Percentiles rank a stretch among this genome's conserved stretches.
Evolutionary conservation across 345 rosid species (phyloP).

Genomic region (Ceriops decandra): DNA sequence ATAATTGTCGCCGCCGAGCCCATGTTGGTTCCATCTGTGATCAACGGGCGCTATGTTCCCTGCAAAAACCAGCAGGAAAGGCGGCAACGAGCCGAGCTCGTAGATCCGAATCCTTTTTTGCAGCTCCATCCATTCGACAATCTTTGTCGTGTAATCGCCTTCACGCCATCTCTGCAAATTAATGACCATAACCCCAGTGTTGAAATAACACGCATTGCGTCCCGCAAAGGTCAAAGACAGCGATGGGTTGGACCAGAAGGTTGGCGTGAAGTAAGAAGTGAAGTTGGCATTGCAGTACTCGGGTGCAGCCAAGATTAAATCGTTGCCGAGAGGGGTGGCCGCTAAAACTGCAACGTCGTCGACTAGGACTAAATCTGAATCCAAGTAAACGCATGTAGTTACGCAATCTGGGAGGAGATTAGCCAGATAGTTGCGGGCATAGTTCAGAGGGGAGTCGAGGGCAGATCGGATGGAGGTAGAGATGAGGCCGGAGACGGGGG

Average conservation of each 20-base stretch:
- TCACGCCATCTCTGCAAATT: conserved; percentile 32
- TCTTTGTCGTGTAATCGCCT: conserved; percentile 34
- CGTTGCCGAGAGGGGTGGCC: conserved; percentile 24
- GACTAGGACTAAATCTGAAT: conserved; percentile 38
- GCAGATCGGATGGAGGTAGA: conserved; percentile 41
- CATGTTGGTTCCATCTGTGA: conserved; percentile 45
- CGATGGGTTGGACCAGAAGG: conserved; percentile 40
- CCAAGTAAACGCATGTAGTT: conserved; percentile 30
- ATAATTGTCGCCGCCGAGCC: conserved; percentile 41
- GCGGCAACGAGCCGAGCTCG: conserved; percentile 42
- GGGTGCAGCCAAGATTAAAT: conserved; percentile 36
- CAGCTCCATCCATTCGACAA: conserved; percentile 45
- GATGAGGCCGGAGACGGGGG: conserved; percentile 34
- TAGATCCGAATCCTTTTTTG: conserved; percentile 44
- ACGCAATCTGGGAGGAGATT: conserved; percentile 28
- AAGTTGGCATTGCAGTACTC: conserved; percentile 44
- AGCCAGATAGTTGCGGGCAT: conserved; percentile 42
- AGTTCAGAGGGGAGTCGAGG: conserved; percentile 42
- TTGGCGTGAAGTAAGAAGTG: conserved; percentile 34
- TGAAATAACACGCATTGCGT: conserved; percentile 40
- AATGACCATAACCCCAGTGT: conserved; percentile 45
- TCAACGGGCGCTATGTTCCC: conserved; percentile 38
- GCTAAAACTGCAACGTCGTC: conserved; percentile 35
- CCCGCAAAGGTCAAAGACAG: conserved; percentile 30
- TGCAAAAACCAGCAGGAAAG: conserved; percentile 38